Evolutionary conservation across 2,329 filamentous ascomycete species (phyloP), one percentile per base, ranked within the genome.

Genomic region (Ascochyta clinopodiicola): DNA sequence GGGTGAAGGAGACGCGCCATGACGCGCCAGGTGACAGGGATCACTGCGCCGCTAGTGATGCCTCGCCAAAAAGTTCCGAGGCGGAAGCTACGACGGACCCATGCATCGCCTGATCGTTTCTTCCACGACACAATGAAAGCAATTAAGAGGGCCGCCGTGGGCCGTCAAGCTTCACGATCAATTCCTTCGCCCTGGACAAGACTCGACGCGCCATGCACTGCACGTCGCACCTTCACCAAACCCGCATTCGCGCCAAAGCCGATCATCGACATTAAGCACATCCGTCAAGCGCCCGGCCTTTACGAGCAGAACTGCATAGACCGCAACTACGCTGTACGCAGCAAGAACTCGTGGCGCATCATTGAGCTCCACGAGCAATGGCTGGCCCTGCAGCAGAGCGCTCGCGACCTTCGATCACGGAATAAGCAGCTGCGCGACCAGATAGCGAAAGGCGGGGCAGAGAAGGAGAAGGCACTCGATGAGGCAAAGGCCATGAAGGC

Each of bases 231-330:
- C 21, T 81, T 78, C 59, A 77, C 77, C 3, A 82, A 88, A 35
- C 89, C 90, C 4, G 81, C 89, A 1, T 88, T 84, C 47, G 92
- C 91, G 13, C 92, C 92, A 10, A 94, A 91, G 73, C 86, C 91
- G 24, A 84, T 84, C 42, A 84, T 96, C 63, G 90, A 97, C 78
- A 84, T 96, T 72, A 94, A 91, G 75, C 89, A 95, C 78, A 96
- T 99, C 74, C 92, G 93, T 54, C 85, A 92, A 70, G 90, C 96
- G 76, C 86, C 90, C 15, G 85, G 88, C 13, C 82, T 96, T 15
- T 90, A 97, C 80, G 84, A 89, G 65, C 82, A 88, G 63, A 98
- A 96, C 71, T 96, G 91, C 77, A 74, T 89, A 56, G 88, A 92
- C 63, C 87, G 95, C 64, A 97, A 97, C 75, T 97, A 97, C 78